Conservation (phyloP, 2,329 filamentous ascomycete species). For the Sporothrix euskadiensis region DNA sequence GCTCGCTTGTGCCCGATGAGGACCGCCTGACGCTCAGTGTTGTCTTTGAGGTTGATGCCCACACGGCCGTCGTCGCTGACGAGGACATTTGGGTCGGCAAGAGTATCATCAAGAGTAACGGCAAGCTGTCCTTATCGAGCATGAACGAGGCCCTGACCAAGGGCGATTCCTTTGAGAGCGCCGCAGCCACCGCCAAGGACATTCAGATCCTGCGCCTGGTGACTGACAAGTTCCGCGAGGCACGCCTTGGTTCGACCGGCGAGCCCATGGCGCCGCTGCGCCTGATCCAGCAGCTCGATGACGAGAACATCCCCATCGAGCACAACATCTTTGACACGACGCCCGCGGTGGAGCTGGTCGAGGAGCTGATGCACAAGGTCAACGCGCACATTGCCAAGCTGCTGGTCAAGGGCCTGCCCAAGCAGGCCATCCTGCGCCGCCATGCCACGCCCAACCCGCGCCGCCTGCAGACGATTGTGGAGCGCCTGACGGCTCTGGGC, state of each 20-base stretch:
- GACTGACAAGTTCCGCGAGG: conserved; percentile 86
- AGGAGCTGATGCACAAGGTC: conserved; percentile 91
- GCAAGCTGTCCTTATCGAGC: conserved; percentile 80
- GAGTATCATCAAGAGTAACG: conserved; percentile 86
- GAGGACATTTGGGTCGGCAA: conserved; percentile 93
- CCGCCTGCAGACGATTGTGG: conserved; percentile 84
- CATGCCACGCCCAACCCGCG: conserved; percentile 83
- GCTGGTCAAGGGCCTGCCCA: conserved; percentile 73
- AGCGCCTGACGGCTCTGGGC: conserved; percentile 88
- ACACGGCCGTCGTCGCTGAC: conserved; percentile 75
- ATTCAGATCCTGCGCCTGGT: conserved; percentile 78
- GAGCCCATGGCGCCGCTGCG: conserved; percentile 82
- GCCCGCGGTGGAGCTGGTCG: conserved; percentile 85
- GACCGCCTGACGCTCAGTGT: conserved; percentile 90
- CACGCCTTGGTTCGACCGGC: conserved; percentile 76
- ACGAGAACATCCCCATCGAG: conserved; percentile 96
- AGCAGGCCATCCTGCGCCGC: conserved; percentile 88
- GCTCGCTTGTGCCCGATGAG: conserved; percentile 81
- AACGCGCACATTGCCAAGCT: conserved; percentile 88
- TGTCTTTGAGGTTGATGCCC: conserved; percentile 84
- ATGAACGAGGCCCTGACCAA: conserved; percentile 79
- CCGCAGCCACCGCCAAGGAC: conserved; percentile 69
- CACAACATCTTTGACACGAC: conserved; percentile 94
- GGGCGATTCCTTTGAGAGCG: conserved; percentile 60
- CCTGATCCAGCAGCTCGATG: conserved; percentile 88